A percentile compares a stretch with the other conserved stretches of the same genome.
Evolutionary conservation across 225 moss, liverwort and hornwort genomes (phyloP).

Genomic region (Polytrichum commune): DNA sequence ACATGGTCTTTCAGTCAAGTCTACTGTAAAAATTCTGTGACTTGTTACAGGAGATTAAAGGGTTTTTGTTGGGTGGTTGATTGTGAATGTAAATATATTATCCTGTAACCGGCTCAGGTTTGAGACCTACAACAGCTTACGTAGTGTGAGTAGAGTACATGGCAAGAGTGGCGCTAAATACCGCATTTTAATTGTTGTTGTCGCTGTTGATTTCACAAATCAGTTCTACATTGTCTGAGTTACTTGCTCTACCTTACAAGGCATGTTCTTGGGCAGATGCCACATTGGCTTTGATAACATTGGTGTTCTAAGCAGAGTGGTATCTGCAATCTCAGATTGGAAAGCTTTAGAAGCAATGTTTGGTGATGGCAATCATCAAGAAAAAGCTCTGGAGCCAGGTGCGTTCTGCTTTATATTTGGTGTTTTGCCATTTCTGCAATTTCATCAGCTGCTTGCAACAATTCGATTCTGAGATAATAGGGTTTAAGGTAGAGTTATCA

Average conservation of each 20-base stretch:
- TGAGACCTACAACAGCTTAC: not conserved
- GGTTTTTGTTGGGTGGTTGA: too few relatives aligned
- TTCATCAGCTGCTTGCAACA: not conserved
- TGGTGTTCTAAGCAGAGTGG: not conserved
- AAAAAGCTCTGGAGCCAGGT: constrained; percentile 46
- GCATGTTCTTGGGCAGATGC: not conserved
- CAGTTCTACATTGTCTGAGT: too few relatives aligned
- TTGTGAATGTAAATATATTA: not conserved
- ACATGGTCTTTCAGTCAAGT: not conserved
- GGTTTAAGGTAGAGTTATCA: not conserved
- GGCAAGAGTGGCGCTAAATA: too few relatives aligned
- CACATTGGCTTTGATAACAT: not conserved
- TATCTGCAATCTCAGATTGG: not conserved
- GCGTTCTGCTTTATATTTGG: constrained; percentile 4
- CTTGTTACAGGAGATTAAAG: too few relatives aligned
- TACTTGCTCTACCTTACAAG: not conserved
- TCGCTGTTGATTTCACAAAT: too few relatives aligned
- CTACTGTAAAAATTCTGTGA: too few relatives aligned
- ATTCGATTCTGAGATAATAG: not conserved
- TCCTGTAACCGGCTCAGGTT: not conserved
- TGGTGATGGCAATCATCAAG: constrained; percentile 35
- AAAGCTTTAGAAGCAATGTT: constrained; percentile 29
- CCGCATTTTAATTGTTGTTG: too few relatives aligned
- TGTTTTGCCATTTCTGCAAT: not conserved
- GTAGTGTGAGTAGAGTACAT: too few relatives aligned